Evolutionary conservation across 176 grass and related monocot species (phyloP), one percentile per base, ranked within the genome.

Genomic region (Juncus effusus): DNA sequence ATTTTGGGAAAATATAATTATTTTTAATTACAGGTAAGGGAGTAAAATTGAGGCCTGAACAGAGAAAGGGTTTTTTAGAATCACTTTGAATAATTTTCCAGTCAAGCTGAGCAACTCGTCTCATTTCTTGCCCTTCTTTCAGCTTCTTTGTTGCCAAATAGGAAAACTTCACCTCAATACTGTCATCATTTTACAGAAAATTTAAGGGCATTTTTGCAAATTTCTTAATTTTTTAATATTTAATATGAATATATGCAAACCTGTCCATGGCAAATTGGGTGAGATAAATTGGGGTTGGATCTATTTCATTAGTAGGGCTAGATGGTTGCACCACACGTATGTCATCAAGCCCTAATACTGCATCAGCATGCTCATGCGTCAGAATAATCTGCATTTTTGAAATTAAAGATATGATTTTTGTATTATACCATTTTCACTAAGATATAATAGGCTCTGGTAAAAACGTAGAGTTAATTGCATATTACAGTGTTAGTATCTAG

Each of bases 301-400:
- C 75, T 60, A 89, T 92, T 73, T 99, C 85, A 82, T 99, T 99
- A 50, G 75, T 82, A 69, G 77, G 36, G 78, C 88, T 99, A 83
- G 42, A 84, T 51, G 83, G 58, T 57, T 99, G 94, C 64, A 99
- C 83, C 2, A 84, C 73, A 54, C 94, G 78, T 62, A 99, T 44
- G 83, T 97, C 93, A 62, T 97, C 93, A 84, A 97, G 88, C 15
- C 93, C 93, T 63, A 97, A 78, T 78, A 76, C 65, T 61, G 88
- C 93, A 86, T 92, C 88, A 69, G 88, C 88, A 65, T 97, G 93
- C 61, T 97, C 93, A 84, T 97, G 93, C 16, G 85, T 97, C 56
- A 97, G 80, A 84, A 97, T 36, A 84, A 97, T 89, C 93, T 97
- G 85, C 60, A 55, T 68, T 5, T 47, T 72, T n/a, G 13, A 13